phyloP scores from a whole-genome alignment of 495 filamentous ascomycete species.

The Entonaema liquescens region DNA sequence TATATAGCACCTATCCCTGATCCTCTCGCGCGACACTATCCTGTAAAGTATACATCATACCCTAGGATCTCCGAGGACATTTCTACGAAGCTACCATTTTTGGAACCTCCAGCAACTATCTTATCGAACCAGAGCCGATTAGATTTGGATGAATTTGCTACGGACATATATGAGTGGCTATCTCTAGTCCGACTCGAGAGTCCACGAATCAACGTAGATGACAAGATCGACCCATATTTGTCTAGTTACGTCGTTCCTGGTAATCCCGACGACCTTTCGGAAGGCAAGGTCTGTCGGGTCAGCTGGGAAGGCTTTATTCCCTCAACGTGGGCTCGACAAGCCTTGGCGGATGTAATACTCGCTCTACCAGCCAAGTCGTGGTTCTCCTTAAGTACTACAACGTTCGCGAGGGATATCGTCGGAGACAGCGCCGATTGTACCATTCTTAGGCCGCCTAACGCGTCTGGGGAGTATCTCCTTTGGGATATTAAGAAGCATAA shows the following conservation, averaged over 20 bases:
- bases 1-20: constrained; percentile 52
- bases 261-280: constrained; percentile 35
- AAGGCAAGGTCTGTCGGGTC: constrained; percentile 55
- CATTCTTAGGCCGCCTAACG: constrained; percentile 55
- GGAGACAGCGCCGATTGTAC: constrained; percentile 56
- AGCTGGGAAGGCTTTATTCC: constrained; percentile 64
- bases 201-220: constrained; percentile 70
- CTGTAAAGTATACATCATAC: constrained; percentile 55
- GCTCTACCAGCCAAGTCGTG: constrained; percentile 54
- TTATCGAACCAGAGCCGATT: constrained; percentile 46
- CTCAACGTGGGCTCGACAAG: constrained; percentile 55
- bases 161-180: constrained; percentile 84
- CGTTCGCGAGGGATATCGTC: constrained; percentile 55
- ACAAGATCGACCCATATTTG: constrained; percentile 81
- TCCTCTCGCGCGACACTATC: constrained; percentile 64
- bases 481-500: constrained; percentile 62
- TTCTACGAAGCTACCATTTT: constrained; percentile 56
- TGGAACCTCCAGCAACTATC: constrained; percentile 55
- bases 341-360: constrained; percentile 51
- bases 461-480: constrained; percentile 59
- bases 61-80: constrained; percentile 46
- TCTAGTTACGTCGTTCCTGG: constrained; percentile 78
- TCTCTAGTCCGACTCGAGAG: constrained; percentile 76
- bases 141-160: constrained; percentile 67
- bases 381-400: constrained; percentile 59